Evolutionary conservation across 805 yeast genomes (phyloP).

Genomic region (Wickerhamomyces hampshirensis): DNA sequence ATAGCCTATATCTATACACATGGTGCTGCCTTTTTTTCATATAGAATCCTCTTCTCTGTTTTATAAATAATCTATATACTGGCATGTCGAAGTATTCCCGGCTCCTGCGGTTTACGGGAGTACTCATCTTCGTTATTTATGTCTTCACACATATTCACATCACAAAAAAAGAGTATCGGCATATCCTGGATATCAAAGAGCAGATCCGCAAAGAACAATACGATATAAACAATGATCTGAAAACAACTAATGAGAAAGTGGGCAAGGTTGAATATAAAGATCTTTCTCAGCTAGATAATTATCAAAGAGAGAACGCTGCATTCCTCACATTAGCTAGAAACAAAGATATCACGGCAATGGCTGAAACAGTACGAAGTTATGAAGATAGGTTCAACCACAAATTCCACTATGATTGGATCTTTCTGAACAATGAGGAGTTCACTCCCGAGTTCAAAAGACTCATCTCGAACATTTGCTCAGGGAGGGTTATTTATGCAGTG

Average conservation of each 20-base stretch:
- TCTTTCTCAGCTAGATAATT: slow-evolving; percentile 36
- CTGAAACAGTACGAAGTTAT: slow-evolving; percentile 56
- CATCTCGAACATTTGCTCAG: slow-evolving; percentile 33
- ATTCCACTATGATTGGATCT: slow-evolving; percentile 82
- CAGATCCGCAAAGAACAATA: slow-evolving; percentile 14
- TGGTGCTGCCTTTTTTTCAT: too few relatives aligned
- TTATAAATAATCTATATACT: too few relatives aligned
- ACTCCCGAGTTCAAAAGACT: slow-evolving; percentile 31
- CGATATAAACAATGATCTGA: slow-evolving; percentile 13
- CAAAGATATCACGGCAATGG: slow-evolving; percentile 30
- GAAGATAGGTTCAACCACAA: slow-evolving; percentile 76
- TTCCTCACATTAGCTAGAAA: slow-evolving; percentile 41
- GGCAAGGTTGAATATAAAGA: slow-evolving; percentile 34
- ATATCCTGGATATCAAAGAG: slow-evolving; percentile 30
- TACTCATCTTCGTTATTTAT: slow-evolving; percentile 13
- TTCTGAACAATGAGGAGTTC: slow-evolving; percentile 44
- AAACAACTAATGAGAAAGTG: slow-evolving; percentile 1
- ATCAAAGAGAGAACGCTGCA: slow-evolving; percentile 50
- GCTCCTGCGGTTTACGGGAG: slow-evolving; percentile 16
- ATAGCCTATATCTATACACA: too few relatives aligned
- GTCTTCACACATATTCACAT: slow-evolving; percentile 15
- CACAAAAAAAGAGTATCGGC: slow-evolving; percentile 16
- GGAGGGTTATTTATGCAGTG: slow-evolving; percentile 35
- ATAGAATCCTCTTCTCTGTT: too few relatives aligned
- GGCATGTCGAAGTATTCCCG: slow-evolving; percentile 15